Evolutionary conservation across 2,329 filamentous ascomycete genomes (phyloP).

Genomic region (Pseudocercospora fuligena): DNA sequence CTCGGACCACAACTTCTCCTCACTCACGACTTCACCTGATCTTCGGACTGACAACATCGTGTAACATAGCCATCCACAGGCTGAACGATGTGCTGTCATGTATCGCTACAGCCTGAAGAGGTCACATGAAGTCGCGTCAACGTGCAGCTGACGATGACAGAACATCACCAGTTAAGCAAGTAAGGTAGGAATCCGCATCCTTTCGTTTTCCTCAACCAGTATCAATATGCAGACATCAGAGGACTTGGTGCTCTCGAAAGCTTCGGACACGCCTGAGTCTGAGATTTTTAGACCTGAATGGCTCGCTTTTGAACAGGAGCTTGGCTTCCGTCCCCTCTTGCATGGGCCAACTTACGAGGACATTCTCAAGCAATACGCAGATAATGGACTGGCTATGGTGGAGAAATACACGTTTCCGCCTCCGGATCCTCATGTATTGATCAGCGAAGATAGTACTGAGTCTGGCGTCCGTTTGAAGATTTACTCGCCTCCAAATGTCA

Average conservation of each 20-base stretch:
- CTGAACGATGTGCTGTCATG: constrained; percentile 10
- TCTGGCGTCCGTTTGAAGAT: constrained; percentile 22
- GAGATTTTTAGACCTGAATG: constrained; percentile 4
- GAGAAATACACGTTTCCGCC: constrained; percentile 20
- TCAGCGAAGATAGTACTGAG: constrained; percentile 13
- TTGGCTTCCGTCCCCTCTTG: constrained; percentile 25
- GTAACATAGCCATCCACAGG: constrained; percentile 10
- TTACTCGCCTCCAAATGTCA: constrained; percentile 18
- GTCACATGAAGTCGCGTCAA: not conserved
- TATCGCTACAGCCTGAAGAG: not conserved
- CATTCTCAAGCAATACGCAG: constrained; percentile 21
- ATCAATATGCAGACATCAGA: not conserved
- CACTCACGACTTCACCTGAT: constrained; percentile 16
- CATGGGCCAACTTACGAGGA: constrained; percentile 25
- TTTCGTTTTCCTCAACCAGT: not conserved
- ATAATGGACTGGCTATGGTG: constrained; percentile 17
- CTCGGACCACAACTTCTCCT: constrained; percentile 12
- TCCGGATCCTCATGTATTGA: constrained; percentile 14
- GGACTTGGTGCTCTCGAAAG: not conserved
- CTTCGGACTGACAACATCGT: constrained; percentile 11
- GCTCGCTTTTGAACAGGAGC: constrained; percentile 23
- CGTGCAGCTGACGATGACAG: not conserved
- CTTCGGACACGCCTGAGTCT: not conserved
- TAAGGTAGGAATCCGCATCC: not conserved
- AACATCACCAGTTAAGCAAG: not conserved